Evolutionary conservation across 768 basidiomycete species (phyloP).

Genomic region (Suillus brevipes): DNA sequence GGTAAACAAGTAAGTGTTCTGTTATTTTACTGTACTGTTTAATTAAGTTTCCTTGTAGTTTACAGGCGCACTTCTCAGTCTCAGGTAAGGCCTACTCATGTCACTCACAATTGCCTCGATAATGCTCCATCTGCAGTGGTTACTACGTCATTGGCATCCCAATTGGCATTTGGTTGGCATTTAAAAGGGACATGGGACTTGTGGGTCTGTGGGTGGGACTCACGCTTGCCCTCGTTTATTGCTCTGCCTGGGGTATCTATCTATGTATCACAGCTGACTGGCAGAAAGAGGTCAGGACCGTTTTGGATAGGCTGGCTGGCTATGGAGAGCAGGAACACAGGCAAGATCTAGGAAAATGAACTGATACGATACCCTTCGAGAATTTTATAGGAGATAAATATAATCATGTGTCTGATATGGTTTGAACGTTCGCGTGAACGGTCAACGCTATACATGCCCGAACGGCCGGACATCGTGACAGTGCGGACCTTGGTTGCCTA

Average conservation of each 20-base stretch:
- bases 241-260: constrained; percentile 54
- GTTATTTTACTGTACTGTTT: background rate
- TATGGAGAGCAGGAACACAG: constrained; percentile 37
- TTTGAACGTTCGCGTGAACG: background rate
- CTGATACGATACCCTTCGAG: background rate
- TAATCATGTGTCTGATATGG: background rate
- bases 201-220: constrained; percentile 86
- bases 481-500: background rate
- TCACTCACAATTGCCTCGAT: background rate
- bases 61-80: constrained; percentile 64
- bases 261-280: constrained; percentile 64
- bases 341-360: background rate
- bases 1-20: constrained; percentile 62
- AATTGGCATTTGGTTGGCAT: constrained; percentile 76
- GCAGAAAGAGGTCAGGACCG: constrained; percentile 49
- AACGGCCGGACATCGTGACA: background rate
- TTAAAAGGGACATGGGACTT: constrained; percentile 56
- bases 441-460: background rate
- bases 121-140: constrained; percentile 38
- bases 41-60: constrained; percentile 38
- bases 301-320: constrained; percentile 40
- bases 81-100: background rate
- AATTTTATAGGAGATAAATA: background rate
- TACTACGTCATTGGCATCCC: constrained; percentile 88
- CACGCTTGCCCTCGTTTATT: constrained; percentile 67